A percentile compares a stretch with the other conserved stretches of the same genome.
Evolutionary conservation across 2,329 filamentous ascomycete species (phyloP).

Genomic region (Macrophomina phaseolina): DNA sequence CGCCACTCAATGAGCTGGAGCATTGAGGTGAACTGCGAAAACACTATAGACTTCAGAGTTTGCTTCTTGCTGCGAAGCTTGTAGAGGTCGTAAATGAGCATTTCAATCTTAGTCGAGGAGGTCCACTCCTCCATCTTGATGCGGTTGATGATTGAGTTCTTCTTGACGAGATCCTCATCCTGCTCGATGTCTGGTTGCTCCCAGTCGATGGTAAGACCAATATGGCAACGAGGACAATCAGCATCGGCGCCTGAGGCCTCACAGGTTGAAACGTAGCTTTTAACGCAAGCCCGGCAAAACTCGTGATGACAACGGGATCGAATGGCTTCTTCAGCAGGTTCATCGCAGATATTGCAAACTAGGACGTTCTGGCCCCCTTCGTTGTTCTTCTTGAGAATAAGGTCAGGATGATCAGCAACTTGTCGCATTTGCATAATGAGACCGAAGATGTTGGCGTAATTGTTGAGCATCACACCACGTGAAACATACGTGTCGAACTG

Average conservation of each 20-base stretch:
- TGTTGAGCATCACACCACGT: slow-evolving; percentile 89
- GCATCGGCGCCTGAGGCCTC: slow-evolving; percentile 63
- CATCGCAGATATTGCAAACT: slow-evolving; percentile 94
- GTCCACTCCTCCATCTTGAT: slow-evolving; percentile 99
- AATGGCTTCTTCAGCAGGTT: slow-evolving; percentile 92
- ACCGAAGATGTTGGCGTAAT: slow-evolving; percentile 98
- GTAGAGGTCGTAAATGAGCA: slow-evolving; percentile 92
- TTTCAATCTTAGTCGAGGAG: slow-evolving; percentile 96
- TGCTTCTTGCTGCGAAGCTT: slow-evolving; percentile 89
- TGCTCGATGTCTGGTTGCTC: slow-evolving; percentile 96
- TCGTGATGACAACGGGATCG: slow-evolving; percentile 92
- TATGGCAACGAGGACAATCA: slow-evolving; percentile 91
- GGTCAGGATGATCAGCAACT: slow-evolving; percentile 92
- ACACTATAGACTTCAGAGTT: slow-evolving; percentile 95
- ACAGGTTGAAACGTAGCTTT: slow-evolving; percentile 79
- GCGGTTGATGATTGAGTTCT: slow-evolving; percentile 96
- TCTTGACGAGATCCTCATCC: slow-evolving; percentile 84
- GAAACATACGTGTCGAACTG: slow-evolving; percentile 96
- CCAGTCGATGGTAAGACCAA: slow-evolving; percentile 85
- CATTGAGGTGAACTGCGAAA: slow-evolving; percentile 97
- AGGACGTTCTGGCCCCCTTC: slow-evolving; percentile 88
- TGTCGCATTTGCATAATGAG: slow-evolving; percentile 99
- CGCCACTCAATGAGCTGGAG: slow-evolving; percentile 97
- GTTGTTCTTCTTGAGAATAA: slow-evolving; percentile 86
- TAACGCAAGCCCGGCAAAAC: slow-evolving; percentile 82